Base-by-base conservation (phyloP, 2,329 filamentous ascomycete species). In the Septoria petroselini region DNA sequence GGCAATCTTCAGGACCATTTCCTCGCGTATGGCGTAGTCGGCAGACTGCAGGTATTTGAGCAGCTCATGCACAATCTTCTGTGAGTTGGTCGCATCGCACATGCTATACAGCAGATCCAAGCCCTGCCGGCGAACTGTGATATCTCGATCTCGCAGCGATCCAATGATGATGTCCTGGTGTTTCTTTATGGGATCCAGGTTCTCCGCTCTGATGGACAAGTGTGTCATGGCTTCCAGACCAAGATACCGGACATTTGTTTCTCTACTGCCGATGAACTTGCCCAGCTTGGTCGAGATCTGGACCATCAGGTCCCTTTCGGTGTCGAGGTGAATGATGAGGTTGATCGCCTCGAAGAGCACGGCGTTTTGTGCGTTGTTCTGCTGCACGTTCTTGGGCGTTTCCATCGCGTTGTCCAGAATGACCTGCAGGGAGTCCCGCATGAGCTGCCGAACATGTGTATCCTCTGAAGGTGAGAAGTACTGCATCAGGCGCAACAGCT, bases 1-100 rank as follows among this genome's bases (percentile, higher is more conserved):
- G 44, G 93, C 93, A 70, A 98, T 95, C 73, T 98, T 98, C 56
- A 98, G 77, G 3, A 97, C 93, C 93, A 98, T 98, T 70, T 98
- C 93, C 73, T 98, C 94, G 57, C 94, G 83, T 62, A 98, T 96
- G 4, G 91, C 91, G 69, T 95, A 98, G 70, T 98, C 93, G 40
- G 93, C 93, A 48, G 89, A 95, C 65, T 96, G 91, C 7, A 98
- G 80, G 69, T 96, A 97, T 60, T 91, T 88, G 45, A 98, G 73
- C 42, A 98, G 82, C 72, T 98, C 93, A 53, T 87, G 86, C 31
- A 98, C 93, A 59, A 98, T 95, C 7, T 88, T 84, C 58, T 88
- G 86, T 6, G 93, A 90, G 70, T 98, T 98, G n/a, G 85, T 85
- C 27, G 87, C 82, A 70, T 98, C 93, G 69, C 94, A 98, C 93